These are phyloP conservation scores for Boletus reticulatus DNA, from an alignment of 768 basidiomycete species.

Conservation along the genomic window DNA sequence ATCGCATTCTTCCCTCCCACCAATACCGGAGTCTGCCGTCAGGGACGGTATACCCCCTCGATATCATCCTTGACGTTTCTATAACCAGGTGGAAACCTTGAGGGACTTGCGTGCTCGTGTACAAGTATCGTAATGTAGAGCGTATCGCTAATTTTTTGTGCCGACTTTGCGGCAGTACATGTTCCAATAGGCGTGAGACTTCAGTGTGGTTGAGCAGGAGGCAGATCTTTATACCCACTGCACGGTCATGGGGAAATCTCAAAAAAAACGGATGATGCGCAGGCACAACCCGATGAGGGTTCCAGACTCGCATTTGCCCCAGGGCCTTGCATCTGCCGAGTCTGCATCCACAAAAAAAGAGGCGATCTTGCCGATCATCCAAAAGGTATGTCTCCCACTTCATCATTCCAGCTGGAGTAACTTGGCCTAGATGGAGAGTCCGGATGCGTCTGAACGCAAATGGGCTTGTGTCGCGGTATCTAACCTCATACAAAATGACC, in stretches of 20 bases:
- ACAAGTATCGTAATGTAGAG: conserved; percentile 24
- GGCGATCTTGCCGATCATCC: conserved; percentile 82
- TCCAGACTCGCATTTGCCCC: conserved; percentile 86
- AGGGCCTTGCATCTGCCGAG: conserved; percentile 74
- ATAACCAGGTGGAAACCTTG: neutral
- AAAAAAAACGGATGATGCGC: conserved; percentile 82
- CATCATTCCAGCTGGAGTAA: neutral
- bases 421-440: conserved; percentile 61
- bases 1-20: conserved; percentile 1
- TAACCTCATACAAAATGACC: conserved; percentile 92
- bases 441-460: conserved; percentile 78
- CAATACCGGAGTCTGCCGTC: neutral
- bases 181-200: conserved; percentile 1
- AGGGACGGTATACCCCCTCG: conserved; percentile 25
- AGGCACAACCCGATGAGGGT: conserved; percentile 94
- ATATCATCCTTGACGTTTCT: conserved; percentile 27
- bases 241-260: conserved; percentile 81
- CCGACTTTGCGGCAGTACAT: neutral
- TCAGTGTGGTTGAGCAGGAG: too few species aligned
- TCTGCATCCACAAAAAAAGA: conserved; percentile 73
- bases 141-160: conserved; percentile 22
- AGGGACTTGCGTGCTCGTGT: conserved; percentile 13
- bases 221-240: neutral
- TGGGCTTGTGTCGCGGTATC: conserved; percentile 98
- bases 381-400: conserved; percentile 59